phyloP scores from a whole-genome alignment of 805 yeast genomes.

The Hanseniaspora vineae region DNA sequence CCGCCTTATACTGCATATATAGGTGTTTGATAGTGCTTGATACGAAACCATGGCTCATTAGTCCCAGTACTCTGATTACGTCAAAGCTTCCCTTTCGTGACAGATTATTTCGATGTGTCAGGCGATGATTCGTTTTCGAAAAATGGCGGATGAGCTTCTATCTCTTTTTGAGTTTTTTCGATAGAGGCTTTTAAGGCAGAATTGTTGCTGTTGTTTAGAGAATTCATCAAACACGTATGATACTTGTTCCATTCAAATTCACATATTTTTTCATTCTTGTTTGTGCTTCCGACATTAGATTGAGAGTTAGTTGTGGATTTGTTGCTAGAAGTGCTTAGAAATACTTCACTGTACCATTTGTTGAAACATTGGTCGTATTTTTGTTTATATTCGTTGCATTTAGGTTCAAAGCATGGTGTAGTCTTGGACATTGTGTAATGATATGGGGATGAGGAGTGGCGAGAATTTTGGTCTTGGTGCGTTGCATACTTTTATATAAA shows the following conservation, averaged over 20 bases:
- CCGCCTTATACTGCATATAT: too few relatives aligned
- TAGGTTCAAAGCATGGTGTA: conserved; percentile 64
- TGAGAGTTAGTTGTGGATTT: neutral
- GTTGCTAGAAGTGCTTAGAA: conserved; percentile 19
- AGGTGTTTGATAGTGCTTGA: too few relatives aligned
- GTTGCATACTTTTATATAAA: neutral
- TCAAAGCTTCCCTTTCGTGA: neutral
- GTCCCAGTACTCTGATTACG: too few relatives aligned
- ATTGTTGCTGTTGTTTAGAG: neutral
- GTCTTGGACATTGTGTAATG: neutral
- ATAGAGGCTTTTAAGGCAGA: conserved; percentile 1
- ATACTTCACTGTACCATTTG: conserved; percentile 74
- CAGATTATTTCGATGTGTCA: neutral
- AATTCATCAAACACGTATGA: conserved; percentile 3
- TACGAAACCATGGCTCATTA: too few relatives aligned
- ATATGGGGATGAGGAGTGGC: too few relatives aligned
- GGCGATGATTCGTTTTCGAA: neutral
- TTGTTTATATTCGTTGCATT: conserved; percentile 69
- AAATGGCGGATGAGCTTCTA: neutral
- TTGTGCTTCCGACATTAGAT: neutral
- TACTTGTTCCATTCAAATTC: conserved; percentile 3
- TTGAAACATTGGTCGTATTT: conserved; percentile 82
- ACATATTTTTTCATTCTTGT: conserved; percentile 1
- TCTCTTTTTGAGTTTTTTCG: conserved; percentile 5
- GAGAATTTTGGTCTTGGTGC: too few relatives aligned